These are phyloP conservation scores for Neurospora sp. DNA, from an alignment of 2,329 filamentous ascomycete species.

Conservation along the genomic window DNA sequence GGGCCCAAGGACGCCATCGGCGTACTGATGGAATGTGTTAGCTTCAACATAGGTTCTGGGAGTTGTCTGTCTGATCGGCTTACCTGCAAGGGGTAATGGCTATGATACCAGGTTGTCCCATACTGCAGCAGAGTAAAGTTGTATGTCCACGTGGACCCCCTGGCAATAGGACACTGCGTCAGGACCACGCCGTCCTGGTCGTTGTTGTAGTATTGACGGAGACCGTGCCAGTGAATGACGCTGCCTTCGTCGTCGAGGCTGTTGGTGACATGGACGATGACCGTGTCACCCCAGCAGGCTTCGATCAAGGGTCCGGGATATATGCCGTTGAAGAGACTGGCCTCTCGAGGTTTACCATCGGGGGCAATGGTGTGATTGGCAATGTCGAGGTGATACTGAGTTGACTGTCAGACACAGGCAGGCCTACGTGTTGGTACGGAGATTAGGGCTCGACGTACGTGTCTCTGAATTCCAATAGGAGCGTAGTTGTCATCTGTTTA, in stretches of 20 bases:
- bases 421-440: neutral
- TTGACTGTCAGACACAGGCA: neutral
- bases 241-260: slow-evolving; percentile 19
- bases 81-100: slow-evolving; percentile 29
- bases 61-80: slow-evolving; percentile 6
- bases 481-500: slow-evolving; percentile 2
- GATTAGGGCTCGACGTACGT: neutral
- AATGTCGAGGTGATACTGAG: slow-evolving; percentile 5
- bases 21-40: slow-evolving; percentile 12
- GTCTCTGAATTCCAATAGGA: slow-evolving; percentile 2
- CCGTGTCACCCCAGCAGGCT: slow-evolving; percentile 22
- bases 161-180: slow-evolving; percentile 45
- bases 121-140: slow-evolving; percentile 26
- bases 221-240: slow-evolving; percentile 27
- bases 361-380: neutral
- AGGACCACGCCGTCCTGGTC: slow-evolving; percentile 25
- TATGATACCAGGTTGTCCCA: slow-evolving; percentile 30
- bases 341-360: slow-evolving; percentile 2
- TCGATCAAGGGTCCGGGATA: slow-evolving; percentile 20
- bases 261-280: slow-evolving; percentile 21
- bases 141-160: slow-evolving; percentile 30
- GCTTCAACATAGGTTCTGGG: neutral
- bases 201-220: slow-evolving; percentile 22
- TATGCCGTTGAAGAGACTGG: slow-evolving; percentile 14
- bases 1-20: slow-evolving; percentile 37